phyloP scores from a whole-genome alignment of 306 rosid genomes.

The Geum urbanum region DNA sequence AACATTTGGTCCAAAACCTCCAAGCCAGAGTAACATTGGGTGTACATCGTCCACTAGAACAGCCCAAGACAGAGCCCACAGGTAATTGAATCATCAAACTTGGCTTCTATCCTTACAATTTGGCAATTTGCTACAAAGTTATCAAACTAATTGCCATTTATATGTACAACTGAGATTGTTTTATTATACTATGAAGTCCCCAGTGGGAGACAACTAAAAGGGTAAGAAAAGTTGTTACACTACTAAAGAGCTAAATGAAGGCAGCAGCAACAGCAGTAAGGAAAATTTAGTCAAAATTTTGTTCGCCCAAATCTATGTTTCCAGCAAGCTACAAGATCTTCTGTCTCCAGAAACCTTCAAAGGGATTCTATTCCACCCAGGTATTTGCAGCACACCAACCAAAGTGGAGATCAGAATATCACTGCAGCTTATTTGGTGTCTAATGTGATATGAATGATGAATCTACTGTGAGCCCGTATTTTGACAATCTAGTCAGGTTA shows the following conservation, averaged over 20 bases:
- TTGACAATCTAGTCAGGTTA: conserved; percentile 4
- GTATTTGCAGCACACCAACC: conserved; percentile 15
- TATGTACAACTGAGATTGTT: not conserved
- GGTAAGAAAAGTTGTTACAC: not conserved
- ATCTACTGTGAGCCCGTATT: not conserved
- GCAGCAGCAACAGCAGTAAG: not conserved
- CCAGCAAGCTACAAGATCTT: not conserved
- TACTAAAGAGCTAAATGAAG: conserved; percentile 1
- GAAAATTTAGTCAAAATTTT: conserved; percentile 3
- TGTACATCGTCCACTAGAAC: too few relatives aligned
- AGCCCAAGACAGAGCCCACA: not conserved
- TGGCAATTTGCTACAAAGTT: not conserved
- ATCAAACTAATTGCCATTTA: conserved; percentile 16
- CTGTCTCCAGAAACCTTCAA: conserved; percentile 10
- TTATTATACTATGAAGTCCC: not conserved
- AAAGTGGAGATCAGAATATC: conserved; percentile 7
- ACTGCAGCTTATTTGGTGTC: conserved; percentile 15
- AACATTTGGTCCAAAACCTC: too few relatives aligned
- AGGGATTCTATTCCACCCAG: conserved; percentile 8
- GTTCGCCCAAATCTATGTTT: conserved; percentile 12
- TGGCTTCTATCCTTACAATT: not conserved
- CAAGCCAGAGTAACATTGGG: too few relatives aligned
- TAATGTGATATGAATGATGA: not conserved
- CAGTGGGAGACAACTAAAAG: not conserved
- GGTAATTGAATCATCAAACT: not conserved